Conservation (phyloP, 768 basidiomycete genomes). For the Trametes sanguinea region DNA sequence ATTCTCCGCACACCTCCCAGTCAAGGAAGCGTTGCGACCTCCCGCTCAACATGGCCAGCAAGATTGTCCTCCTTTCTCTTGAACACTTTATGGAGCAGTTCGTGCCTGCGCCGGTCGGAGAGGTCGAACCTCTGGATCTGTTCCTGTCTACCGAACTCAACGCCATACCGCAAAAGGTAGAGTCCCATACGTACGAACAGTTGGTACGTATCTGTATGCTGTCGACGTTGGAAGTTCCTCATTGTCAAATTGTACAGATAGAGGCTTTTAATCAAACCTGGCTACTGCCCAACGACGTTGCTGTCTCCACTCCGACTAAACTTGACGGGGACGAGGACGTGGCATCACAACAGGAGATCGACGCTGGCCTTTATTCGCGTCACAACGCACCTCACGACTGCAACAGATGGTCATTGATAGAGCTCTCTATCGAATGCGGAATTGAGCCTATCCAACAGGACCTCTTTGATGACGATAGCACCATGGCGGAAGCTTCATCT, state of each 20-base stretch:
- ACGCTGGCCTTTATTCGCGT: neutral
- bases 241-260: neutral
- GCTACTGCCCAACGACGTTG: neutral
- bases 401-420: neutral
- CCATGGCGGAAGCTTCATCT: neutral
- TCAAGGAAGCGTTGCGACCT: neutral
- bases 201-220: neutral
- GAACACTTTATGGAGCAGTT: neutral
- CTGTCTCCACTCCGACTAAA: neutral
- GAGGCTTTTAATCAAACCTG: neutral
- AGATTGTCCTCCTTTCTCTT: neutral
- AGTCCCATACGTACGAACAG: neutral
- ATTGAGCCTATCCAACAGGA: neutral
- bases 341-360: neutral
- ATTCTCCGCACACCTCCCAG: neutral
- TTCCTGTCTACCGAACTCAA: neutral
- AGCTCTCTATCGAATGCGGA: slow-evolving; percentile 11
- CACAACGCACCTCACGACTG: neutral
- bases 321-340: neutral
- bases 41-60: neutral
- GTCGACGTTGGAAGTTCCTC: too few species aligned
- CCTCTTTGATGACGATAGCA: neutral
- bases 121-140: neutral
- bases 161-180: neutral
- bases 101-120: neutral